Base-by-base conservation (phyloP, 768 basidiomycete genomes). In the Tylopilus balloui region DNA sequence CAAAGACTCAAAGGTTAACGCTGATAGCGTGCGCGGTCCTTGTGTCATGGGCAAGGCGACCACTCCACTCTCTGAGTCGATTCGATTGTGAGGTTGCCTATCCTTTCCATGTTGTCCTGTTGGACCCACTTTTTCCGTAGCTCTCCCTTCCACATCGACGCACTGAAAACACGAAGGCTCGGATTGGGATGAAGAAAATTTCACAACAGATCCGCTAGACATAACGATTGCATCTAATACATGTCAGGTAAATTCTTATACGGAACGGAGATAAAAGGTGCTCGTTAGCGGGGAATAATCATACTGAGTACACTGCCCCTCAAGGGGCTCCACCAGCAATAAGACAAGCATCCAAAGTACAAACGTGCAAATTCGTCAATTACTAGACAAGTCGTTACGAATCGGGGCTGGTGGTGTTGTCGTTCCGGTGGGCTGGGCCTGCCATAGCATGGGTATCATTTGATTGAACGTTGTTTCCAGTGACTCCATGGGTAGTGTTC, bases 331-430 rank as follows among this genome's bases (percentile, higher is more conserved):
- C 35, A 20, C 10, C 12, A 11, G 12, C 10, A 36, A 7, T 5
- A 36, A 36, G 25, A 36, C 21, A 27, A 13, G 3, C 1, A 1
- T 42, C 11, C 10, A 39, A 42, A 40, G 34, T n/a, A 14, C 28
- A 27, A 12, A 9, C 10, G 17, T 31, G 21, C 2, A 31, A 0
- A 43, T 39, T 40, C 23, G 48, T 62, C 25, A 65, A 15, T 32
- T 46, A 37, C 29, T 29, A 20, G 43, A 10, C 27, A n/a, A 23
- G 23, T 45, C 35, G 11, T 45, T 41, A 17, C 47, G 43, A 1
- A 9, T 35, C 5, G 44, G 38, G 45, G 36, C 24, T 10, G 49
- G 31, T 7, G 5, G 8, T 12, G 12, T 19, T 24, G 12, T 37
- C 52, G 6, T 20, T 44, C 13, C 3, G 32, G 11, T 40, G 35